Evolutionary conservation across 768 basidiomycete species (phyloP).

Genomic region (Phanerodontia chrysosporium): DNA sequence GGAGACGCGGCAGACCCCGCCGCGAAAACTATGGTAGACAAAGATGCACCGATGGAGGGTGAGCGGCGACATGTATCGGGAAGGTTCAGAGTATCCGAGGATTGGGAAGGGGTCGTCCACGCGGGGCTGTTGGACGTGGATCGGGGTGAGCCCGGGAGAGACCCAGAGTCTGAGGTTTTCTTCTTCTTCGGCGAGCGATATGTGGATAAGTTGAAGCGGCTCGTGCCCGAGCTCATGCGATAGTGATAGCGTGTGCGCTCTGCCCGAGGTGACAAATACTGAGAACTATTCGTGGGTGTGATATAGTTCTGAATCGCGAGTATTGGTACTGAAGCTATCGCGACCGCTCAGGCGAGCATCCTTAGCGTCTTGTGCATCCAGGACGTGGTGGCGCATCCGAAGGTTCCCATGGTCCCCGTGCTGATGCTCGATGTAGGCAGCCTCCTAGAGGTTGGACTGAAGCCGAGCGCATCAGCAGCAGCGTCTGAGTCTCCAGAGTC

Average conservation of each 20-base stretch:
- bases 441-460: not conserved
- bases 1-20: slow-evolving; percentile 7
- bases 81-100: not conserved
- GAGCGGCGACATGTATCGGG: not conserved
- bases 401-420: slow-evolving; percentile 18
- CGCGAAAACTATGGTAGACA: slow-evolving; percentile 11
- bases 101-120: not conserved
- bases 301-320: not conserved
- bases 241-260: slow-evolving; percentile 14
- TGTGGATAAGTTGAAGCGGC: slow-evolving; percentile 14
- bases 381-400: slow-evolving; percentile 9
- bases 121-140: not conserved
- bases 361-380: not conserved
- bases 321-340: not conserved
- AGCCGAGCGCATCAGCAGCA: not conserved
- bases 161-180: not conserved
- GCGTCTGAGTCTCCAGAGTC: slow-evolving; percentile 5
- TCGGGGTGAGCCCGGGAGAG: not conserved
- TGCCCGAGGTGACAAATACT: slow-evolving; percentile 6
- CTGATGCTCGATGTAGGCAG: slow-evolving; percentile 4
- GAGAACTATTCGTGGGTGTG: not conserved
- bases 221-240: slow-evolving; percentile 10
- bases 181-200: slow-evolving; percentile 3
- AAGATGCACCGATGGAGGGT: slow-evolving; percentile 1
- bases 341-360: not conserved